Evolutionary conservation across 495 filamentous ascomycete species (phyloP).

Genomic region (Staphylotrichum tortipilum): DNA sequence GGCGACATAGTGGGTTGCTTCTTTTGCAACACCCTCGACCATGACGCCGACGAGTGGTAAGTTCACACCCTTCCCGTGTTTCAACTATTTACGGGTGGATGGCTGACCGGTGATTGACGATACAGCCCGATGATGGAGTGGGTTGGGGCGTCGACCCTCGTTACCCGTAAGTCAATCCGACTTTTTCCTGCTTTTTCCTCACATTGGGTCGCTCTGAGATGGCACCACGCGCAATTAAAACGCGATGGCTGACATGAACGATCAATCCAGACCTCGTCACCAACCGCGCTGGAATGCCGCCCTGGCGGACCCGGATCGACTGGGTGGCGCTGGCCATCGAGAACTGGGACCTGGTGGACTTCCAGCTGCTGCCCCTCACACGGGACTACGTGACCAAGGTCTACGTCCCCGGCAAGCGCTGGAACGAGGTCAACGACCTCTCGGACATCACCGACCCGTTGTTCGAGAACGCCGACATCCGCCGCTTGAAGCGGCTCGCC

Average conservation of each 20-base stretch:
- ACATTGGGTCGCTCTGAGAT: too few species aligned
- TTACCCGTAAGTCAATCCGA: background rate
- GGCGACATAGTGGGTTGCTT: conserved; percentile 8
- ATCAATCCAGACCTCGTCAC: conserved; percentile 4
- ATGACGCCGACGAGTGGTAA: conserved; percentile 7
- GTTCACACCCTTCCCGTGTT: too few species aligned
- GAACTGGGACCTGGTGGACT: conserved; percentile 1
- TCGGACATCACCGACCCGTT: background rate
- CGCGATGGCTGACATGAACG: too few species aligned
- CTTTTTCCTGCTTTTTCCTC: too few species aligned
- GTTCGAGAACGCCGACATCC: background rate
- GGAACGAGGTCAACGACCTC: background rate
- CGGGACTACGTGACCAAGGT: background rate
- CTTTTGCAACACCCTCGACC: conserved; percentile 4
- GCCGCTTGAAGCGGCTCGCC: background rate
- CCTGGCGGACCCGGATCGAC: conserved; percentile 5
- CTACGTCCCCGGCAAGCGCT: conserved; percentile 1
- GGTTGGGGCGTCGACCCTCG: background rate
- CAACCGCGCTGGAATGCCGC: conserved; percentile 3
- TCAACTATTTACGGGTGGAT: too few species aligned
- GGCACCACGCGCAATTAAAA: too few species aligned
- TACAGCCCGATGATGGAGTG: conserved; percentile 3
- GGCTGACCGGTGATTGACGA: background rate
- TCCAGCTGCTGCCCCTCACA: background rate
- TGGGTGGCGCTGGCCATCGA: conserved; percentile 3